phyloP scores from a whole-genome alignment of 306 rosid genomes.

The Trifolium repens region DNA sequence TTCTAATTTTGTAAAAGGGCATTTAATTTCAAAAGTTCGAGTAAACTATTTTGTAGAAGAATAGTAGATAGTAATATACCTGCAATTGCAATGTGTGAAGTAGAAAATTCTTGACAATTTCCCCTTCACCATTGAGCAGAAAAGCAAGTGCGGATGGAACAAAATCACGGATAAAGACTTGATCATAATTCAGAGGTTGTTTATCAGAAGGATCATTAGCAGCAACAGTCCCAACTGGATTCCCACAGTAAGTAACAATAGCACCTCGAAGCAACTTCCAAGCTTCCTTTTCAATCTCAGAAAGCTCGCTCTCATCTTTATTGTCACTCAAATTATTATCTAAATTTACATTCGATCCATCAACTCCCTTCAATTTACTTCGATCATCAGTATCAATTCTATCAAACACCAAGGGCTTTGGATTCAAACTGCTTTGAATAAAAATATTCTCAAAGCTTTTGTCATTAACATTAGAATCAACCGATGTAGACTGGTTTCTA shows the following conservation, averaged over 20 bases:
- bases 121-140: constrained; percentile 85
- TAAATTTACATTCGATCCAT: constrained; percentile 42
- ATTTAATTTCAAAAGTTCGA: constrained; percentile 5
- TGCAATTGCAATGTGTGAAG: constrained; percentile 89
- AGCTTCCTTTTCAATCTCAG: constrained; percentile 73
- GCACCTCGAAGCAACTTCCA: constrained; percentile 77
- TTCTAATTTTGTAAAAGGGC: constrained; percentile 11
- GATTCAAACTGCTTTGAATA: constrained; percentile 72
- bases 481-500: constrained; percentile 77
- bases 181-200: constrained; percentile 82
- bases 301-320: constrained; percentile 58
- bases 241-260: constrained; percentile 75
- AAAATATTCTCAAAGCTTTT: constrained; percentile 69
- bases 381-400: constrained; percentile 48
- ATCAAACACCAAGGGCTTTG: constrained; percentile 63
- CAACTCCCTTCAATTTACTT: constrained; percentile 55
- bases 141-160: constrained; percentile 89
- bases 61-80: constrained; percentile 50
- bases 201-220: constrained; percentile 74
- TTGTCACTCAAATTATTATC: constrained; percentile 52
- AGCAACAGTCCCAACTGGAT: constrained; percentile 91
- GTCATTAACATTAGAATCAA: constrained; percentile 66
- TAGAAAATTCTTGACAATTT: constrained; percentile 84
- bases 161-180: constrained; percentile 89
- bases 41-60: not conserved